A percentile compares a stretch with the other conserved stretches of the same genome.
Evolutionary conservation across 495 filamentous ascomycete genomes (phyloP).

Genomic region (Terfezia boudieri): DNA sequence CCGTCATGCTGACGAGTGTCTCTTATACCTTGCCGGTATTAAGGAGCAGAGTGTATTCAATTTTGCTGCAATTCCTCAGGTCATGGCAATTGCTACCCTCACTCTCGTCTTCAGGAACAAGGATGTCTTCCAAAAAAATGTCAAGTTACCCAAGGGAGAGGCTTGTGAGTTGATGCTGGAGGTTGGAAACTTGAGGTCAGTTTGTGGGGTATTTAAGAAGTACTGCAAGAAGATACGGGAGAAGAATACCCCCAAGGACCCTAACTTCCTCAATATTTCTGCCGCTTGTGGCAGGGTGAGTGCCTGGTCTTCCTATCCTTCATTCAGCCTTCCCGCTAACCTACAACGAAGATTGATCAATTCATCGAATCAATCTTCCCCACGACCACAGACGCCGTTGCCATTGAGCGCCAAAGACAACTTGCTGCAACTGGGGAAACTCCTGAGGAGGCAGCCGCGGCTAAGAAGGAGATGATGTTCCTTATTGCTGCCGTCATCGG

Average conservation of each 20-base stretch:
- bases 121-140: conserved; percentile 58
- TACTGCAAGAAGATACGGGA: conserved; percentile 66
- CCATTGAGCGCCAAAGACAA: conserved; percentile 16
- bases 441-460: conserved; percentile 21
- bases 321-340: conserved; percentile 5
- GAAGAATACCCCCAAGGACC: conserved; percentile 87
- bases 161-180: conserved; percentile 81
- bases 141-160: conserved; percentile 93
- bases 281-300: conserved; percentile 69
- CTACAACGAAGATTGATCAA: conserved; percentile 57
- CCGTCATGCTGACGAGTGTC: conserved; percentile 69
- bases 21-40: conserved; percentile 92
- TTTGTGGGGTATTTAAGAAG: conserved; percentile 56
- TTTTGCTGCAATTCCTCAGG: conserved; percentile 93
- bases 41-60: conserved; percentile 99
- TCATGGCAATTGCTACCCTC: conserved; percentile 91
- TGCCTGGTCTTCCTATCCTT: background rate
- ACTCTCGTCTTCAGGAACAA: conserved; percentile 86
- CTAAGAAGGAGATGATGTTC: conserved; percentile 36
- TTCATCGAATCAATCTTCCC: conserved; percentile 94
- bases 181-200: conserved; percentile 60
- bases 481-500: conserved; percentile 37
- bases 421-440: conserved; percentile 19
- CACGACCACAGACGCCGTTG: conserved; percentile 33
- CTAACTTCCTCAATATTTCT: conserved; percentile 83